Conservation (phyloP, 345 rosid species). For the Litchi chinensis region DNA sequence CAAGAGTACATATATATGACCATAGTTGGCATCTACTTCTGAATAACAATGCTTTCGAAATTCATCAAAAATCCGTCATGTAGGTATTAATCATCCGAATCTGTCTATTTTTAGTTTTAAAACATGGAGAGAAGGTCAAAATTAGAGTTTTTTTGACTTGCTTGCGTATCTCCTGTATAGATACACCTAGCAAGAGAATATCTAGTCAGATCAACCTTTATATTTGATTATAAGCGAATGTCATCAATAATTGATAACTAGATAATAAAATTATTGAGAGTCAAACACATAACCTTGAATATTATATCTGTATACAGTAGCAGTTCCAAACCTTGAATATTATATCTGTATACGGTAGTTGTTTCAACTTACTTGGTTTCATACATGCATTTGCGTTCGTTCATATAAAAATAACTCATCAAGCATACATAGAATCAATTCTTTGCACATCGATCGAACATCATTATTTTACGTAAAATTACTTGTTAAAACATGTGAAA, state of each 20-base stretch:
- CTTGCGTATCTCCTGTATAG: slow-evolving; percentile 22
- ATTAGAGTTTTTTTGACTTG: not conserved
- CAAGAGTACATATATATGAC: not conserved
- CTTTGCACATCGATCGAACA: too few relatives aligned
- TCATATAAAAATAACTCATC: not conserved
- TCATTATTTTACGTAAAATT: too few relatives aligned
- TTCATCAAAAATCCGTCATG: too few relatives aligned
- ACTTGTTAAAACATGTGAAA: too few relatives aligned
- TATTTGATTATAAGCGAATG: not conserved
- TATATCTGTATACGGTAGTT: too few relatives aligned
- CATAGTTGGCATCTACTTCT: not conserved
- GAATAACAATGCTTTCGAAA: not conserved
- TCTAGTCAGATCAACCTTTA: not conserved
- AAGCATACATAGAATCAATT: too few relatives aligned
- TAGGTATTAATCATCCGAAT: too few relatives aligned
- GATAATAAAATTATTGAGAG: not conserved
- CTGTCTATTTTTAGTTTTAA: too few relatives aligned
- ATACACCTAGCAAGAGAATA: slow-evolving; percentile 12
- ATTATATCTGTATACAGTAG: too few relatives aligned
- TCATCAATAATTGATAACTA: not conserved
- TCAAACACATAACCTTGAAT: not conserved
- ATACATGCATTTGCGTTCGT: not conserved
- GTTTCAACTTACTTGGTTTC: not conserved
- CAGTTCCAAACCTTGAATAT: not conserved
- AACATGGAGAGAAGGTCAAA: not conserved